A percentile compares a stretch with the other conserved stretches of the same genome.
These are phyloP conservation scores for Neofusicoccum ribis DNA, from an alignment of 2,329 filamentous ascomycete genomes.

Conservation along the genomic window DNA sequence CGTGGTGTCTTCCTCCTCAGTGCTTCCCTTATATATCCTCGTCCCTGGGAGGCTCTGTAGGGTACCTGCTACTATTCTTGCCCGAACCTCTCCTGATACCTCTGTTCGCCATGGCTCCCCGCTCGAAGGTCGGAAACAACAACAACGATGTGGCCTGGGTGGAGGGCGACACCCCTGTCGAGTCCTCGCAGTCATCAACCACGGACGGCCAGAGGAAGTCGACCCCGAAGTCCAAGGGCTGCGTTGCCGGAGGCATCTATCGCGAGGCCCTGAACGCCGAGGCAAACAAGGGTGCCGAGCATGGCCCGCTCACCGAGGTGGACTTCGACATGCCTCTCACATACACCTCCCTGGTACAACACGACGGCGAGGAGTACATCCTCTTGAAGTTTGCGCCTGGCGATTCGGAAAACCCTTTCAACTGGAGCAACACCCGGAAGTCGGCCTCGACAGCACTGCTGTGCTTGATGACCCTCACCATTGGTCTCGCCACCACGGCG, in stretches of 20 bases:
- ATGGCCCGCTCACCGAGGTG: constrained; percentile 44
- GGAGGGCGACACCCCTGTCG: constrained; percentile 11
- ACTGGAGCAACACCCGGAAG: constrained; percentile 49
- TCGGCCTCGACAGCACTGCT: constrained; percentile 49
- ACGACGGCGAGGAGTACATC: constrained; percentile 48
- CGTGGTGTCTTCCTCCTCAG: not conserved
- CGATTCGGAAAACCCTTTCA: constrained; percentile 55
- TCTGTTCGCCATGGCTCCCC: constrained; percentile 12
- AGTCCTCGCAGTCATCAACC: constrained; percentile 13
- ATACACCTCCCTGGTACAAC: constrained; percentile 40
- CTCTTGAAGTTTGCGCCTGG: constrained; percentile 48
- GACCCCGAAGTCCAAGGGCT: constrained; percentile 27
- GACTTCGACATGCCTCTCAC: constrained; percentile 54
- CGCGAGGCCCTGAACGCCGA: constrained; percentile 33
- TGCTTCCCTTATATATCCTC: constrained; percentile 14
- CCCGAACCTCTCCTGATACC: not conserved
- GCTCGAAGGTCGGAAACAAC: constrained; percentile 5
- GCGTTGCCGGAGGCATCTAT: constrained; percentile 44
- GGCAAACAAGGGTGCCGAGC: constrained; percentile 21
- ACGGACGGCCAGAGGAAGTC: not conserved
- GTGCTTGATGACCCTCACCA: constrained; percentile 56
- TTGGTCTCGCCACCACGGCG: constrained; percentile 55
- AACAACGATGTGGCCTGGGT: constrained; percentile 15
- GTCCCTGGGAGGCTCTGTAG: not conserved
- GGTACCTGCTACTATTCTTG: constrained; percentile 3